Evolutionary conservation across 2,329 filamentous ascomycete genomes (phyloP), one percentile per base, ranked within the genome.

Genomic region (Fusarium sp.): DNA sequence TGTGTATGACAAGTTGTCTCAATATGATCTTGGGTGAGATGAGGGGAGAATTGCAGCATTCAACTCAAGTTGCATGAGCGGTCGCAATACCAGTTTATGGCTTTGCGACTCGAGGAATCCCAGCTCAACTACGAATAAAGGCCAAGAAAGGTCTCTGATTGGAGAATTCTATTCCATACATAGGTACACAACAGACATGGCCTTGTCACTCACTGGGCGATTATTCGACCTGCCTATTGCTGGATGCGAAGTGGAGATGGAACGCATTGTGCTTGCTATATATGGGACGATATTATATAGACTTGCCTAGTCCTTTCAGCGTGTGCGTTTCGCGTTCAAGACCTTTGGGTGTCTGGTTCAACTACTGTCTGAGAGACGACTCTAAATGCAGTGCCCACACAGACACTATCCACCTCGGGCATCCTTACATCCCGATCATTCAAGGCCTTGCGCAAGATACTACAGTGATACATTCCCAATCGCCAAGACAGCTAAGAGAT

Each of bases 121-220:
- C 5, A 10, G 14, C 24, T 12, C 4, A 36, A 24, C 10, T 4
- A 24, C 9, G 6, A 5, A 16, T 24, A 2, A 11, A 1, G 16
- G 20, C 5, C 5, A 0, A 8, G 10, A 2, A 20, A 16, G 17
- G 36, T 6, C 24, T 31, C 4, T 7, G 5, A 11, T 2, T 6
- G 10, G 56, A 33, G 8, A 7, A 5, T 11, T 3, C 4, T 42
- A 5, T n/a, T 12, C 7, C 6, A 20, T 5, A 27, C 4, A 27
- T 27, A 27, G 29, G n/a, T 31, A 33, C 27, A 5, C 6, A 22
- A 11, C 10, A 42, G 14, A 10, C n/a, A 38, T 16, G 6, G 20
- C 17, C 10, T n/a, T 12, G 17, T 44, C 27, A 35, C 29, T 16
- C 29, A 35, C 20, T 31, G n/a, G 14, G 16, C 22, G n/a, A n/a